Base-by-base conservation (phyloP, 2,329 filamentous ascomycete genomes). In the Stachybotrys chartarum region DNA sequence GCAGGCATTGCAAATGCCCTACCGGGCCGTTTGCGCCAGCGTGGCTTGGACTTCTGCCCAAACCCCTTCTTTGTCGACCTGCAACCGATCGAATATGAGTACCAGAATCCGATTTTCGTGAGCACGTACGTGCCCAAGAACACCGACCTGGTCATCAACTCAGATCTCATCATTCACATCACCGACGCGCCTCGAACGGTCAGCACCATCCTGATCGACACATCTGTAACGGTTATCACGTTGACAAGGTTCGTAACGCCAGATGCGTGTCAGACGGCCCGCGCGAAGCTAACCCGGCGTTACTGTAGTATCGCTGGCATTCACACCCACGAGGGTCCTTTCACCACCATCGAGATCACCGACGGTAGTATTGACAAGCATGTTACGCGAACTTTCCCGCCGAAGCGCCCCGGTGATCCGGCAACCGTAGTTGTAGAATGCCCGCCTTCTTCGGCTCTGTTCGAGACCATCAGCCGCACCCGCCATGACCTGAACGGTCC, bases 131-230 rank as follows among this genome's bases (percentile, higher is more conserved):
- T 53, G 24, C 56, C 51, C 7, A 6, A 17, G 3, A 56, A 57
- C 54, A 58, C 56, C 17, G 48, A 58, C 49, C 51, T 59, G 17
- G 35, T 55, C 32, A 55, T 57, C 18, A 18, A 55, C 50, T 30
- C 49, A 10, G 47, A 55, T 14, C 30, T 53, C 17, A 54, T 54
- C 31, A 51, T 59, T 11, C 55, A 51, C 24, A 18, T 59, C 52
- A 54, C 54, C 24, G 49, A 59, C 31, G 58, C 58, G 39, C 58
- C 58, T 14, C 48, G 46, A 17, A 49, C 45, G 1, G 17, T 59
- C 49, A 54, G 50, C 35, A 59, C 58, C 14, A 47, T 56, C 12
- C 50, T 59, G 11, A 59, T 55, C 14, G 50, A 55, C 30, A 59
- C 50, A 3, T 50, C 50, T 30, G 48, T 52, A 10, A 52, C 50